Percentiles rank a stretch among this genome's conserved stretches.
phyloP scores from a whole-genome alignment of 345 rosid species.

The Melastoma malabathricum region DNA sequence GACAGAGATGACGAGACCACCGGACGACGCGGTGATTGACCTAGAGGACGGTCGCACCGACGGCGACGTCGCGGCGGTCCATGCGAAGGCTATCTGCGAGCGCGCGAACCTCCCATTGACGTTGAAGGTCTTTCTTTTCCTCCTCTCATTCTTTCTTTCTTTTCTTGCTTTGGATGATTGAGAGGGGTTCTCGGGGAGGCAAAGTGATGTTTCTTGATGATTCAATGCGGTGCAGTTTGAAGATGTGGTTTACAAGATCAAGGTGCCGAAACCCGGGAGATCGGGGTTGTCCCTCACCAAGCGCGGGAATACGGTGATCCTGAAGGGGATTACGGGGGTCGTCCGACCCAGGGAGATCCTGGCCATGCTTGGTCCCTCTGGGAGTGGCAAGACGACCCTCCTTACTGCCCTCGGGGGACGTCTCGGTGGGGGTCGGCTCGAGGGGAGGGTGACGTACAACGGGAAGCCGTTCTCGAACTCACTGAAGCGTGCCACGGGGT shows the following conservation, averaged over 20 bases:
- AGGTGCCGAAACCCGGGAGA: not conserved
- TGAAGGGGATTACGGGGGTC: conserved; percentile 29
- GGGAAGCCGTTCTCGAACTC: conserved; percentile 24
- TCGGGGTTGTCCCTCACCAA: not conserved
- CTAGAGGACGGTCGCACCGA: no score
- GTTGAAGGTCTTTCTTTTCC: no score
- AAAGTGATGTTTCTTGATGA: no score
- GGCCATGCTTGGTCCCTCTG: conserved; percentile 49
- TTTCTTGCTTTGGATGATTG: no score
- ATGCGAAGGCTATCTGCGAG: no score
- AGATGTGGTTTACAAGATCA: conserved; percentile 24
- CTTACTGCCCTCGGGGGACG: conserved; percentile 40
- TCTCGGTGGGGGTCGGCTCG: conserved; percentile 8
- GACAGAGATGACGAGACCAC: no score
- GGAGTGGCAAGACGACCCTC: conserved; percentile 49
- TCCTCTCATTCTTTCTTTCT: no score
- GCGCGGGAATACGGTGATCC: conserved; percentile 14
- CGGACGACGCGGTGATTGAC: no score
- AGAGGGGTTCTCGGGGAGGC: no score
- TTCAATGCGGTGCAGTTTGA: conserved; percentile 21
- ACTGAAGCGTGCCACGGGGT: conserved; percentile 30
- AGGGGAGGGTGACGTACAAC: conserved; percentile 31
- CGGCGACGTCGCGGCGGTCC: no score
- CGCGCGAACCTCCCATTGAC: no score
- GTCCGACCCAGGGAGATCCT: conserved; percentile 37